Evolutionary conservation across 306 rosid species (phyloP).

Genomic region (Cicer chorassanicum): DNA sequence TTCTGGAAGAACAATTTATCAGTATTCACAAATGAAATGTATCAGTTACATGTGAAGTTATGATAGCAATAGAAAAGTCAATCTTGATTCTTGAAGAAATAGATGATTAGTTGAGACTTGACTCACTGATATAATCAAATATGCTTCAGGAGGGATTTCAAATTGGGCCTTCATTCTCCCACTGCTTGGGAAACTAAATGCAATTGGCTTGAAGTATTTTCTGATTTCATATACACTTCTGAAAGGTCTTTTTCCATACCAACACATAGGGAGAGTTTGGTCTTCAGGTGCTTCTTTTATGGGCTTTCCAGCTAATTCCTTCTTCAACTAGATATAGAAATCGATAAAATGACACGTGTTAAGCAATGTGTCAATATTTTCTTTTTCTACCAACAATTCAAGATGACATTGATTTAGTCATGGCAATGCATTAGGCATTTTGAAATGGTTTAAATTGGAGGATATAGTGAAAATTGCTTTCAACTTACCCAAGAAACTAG

Average conservation of each 20-base stretch:
- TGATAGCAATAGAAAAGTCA: slow-evolving; percentile 13
- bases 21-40: slow-evolving; percentile 22
- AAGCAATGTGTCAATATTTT: slow-evolving; percentile 13
- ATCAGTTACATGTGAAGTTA: slow-evolving; percentile 15
- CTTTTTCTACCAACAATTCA: not conserved
- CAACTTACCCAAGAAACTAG: slow-evolving; percentile 66
- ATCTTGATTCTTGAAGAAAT: slow-evolving; percentile 15
- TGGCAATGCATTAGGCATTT: slow-evolving; percentile 9
- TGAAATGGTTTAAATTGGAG: slow-evolving; percentile 25
- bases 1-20: slow-evolving; percentile 50
- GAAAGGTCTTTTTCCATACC: slow-evolving; percentile 78
- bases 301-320: slow-evolving; percentile 61
- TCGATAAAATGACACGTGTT: slow-evolving; percentile 2
- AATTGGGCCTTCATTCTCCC: slow-evolving; percentile 59
- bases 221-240: slow-evolving; percentile 68
- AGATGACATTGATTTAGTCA: slow-evolving; percentile 13
- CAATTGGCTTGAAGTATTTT: slow-evolving; percentile 87
- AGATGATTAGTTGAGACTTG: slow-evolving; percentile 7
- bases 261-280: slow-evolving; percentile 69
- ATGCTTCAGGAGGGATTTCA: slow-evolving; percentile 81
- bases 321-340: slow-evolving; percentile 59
- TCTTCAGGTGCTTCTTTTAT: slow-evolving; percentile 70
- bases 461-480: slow-evolving; percentile 12
- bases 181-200: slow-evolving; percentile 55
- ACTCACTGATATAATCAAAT: slow-evolving; percentile 78